Evolutionary conservation across 495 filamentous ascomycete species (phyloP), one percentile per base, ranked within the genome.

Genomic region (Ascobolus immersus): DNA sequence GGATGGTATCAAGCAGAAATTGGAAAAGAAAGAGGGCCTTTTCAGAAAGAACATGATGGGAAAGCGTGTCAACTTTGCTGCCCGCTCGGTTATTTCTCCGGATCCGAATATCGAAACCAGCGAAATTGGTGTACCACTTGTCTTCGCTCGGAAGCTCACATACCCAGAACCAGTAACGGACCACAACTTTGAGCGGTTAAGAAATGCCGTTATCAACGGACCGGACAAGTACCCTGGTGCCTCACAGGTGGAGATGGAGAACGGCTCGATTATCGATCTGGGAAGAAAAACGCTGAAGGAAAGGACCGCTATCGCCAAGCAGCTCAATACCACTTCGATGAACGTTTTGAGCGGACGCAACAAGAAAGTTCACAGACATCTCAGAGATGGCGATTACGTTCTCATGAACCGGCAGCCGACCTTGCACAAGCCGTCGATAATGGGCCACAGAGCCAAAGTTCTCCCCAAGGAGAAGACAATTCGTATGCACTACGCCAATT

Each of bases 11-110:
- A 99, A 94, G 55, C 89, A 99, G 47, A 74, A 79, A 45, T 64
- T 99, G 11, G 89, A 99, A 55, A 94, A 94, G 63, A 99, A 99
- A 54, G 89, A 99, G 48, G 89, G 89, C 29, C 56, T 99, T 30
- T 94, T 99, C 60, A 63, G 89, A 43, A 94, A 84, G 63, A 90
- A 99, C 57, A 94, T 99, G 84, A 99, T 99, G 89, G 89, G 89
- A 30, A 99, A 99, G 59, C 77, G 89, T 57, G 89, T 99, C 52
- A 94, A 99, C 54, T 93, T 81, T 50, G 89, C 89, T 36, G 89
- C 89, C 33, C 74, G 89, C 50, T 86, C 73, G 61, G 89, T 99
- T 44, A 99, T 99, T 40, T 93, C 84, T 19, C 86, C 89, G 2
- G 89, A 99, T 51, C 89, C 89, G 3, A 94, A 92, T 45, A 86